A percentile compares a stretch with the other conserved stretches of the same genome.
phyloP scores from a whole-genome alignment of 768 basidiomycete genomes.

The Tricholoma terreum region DNA sequence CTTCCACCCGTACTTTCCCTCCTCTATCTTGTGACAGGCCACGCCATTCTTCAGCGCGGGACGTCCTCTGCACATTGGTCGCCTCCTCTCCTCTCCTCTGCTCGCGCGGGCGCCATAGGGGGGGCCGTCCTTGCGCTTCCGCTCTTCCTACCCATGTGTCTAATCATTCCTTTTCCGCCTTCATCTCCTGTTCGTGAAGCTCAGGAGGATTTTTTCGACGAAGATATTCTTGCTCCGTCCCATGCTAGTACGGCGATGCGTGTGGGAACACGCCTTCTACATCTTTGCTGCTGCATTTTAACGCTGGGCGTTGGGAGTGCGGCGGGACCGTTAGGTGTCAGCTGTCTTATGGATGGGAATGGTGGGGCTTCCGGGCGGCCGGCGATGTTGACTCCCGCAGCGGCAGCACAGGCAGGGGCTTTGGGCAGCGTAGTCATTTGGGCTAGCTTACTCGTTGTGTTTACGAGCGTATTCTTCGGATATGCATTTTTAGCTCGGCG shows the following conservation, averaged over 20 bases:
- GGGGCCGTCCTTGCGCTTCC: slow-evolving; percentile 33
- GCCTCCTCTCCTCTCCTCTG: slow-evolving; percentile 26
- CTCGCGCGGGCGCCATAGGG: slow-evolving; percentile 31
- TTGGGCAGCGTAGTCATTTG: slow-evolving; percentile 27
- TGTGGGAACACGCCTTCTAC: slow-evolving; percentile 14
- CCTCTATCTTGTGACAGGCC: slow-evolving; percentile 28
- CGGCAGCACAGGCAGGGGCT: slow-evolving; percentile 32
- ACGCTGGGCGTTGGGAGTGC: slow-evolving; percentile 23
- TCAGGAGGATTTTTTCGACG: slow-evolving; percentile 35
- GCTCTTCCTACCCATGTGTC: slow-evolving; percentile 28
- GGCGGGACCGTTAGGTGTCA: slow-evolving; percentile 31
- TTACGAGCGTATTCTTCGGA: neutral
- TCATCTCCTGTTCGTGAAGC: slow-evolving; percentile 7
- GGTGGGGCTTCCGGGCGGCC: too few species aligned
- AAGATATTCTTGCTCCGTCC: slow-evolving; percentile 20
- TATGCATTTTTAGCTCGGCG: too few species aligned
- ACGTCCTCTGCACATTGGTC: slow-evolving; percentile 15
- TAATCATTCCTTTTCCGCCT: slow-evolving; percentile 23
- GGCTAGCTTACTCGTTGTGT: neutral
- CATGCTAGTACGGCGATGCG: too few species aligned
- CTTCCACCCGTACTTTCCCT: slow-evolving; percentile 32
- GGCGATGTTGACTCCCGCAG: slow-evolving; percentile 21
- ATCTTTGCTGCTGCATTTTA: slow-evolving; percentile 15
- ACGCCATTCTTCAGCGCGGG: slow-evolving; percentile 26
- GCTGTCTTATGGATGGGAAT: slow-evolving; percentile 28